These are phyloP conservation scores for Fusarium compactum DNA, from an alignment of 2,329 filamentous ascomycete genomes.

Conservation along the genomic window DNA sequence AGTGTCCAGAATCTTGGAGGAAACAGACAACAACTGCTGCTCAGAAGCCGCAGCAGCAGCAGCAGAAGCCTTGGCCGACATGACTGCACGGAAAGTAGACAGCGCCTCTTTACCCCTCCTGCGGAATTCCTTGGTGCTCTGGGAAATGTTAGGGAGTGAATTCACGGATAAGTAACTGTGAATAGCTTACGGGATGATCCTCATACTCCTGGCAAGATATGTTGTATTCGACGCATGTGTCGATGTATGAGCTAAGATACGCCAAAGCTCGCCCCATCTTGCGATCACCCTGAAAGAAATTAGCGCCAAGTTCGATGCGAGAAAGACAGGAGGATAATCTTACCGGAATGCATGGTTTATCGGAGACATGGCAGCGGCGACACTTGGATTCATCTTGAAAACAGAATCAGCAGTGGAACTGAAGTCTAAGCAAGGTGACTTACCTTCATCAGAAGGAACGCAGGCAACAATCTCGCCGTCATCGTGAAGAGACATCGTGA, in stretches of 20 bases:
- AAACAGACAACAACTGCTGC: accelerated
- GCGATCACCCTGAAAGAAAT: background rate
- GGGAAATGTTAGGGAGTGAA: accelerated
- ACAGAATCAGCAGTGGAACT: background rate
- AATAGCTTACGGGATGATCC: accelerated
- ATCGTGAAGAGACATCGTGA: accelerated
- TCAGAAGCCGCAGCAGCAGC: background rate
- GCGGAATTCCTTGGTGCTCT: background rate
- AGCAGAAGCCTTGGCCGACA: background rate
- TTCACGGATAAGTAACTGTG: accelerated
- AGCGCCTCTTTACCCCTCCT: background rate
- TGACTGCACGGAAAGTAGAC: background rate
- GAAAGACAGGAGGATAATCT: background rate
- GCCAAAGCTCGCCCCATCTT: background rate
- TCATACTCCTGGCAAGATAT: background rate
- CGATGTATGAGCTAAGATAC: no score
- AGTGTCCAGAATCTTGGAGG: accelerated
- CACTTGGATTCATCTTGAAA: accelerated
- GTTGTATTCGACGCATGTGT: accelerated
- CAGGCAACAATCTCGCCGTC: background rate
- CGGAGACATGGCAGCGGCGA: accelerated
- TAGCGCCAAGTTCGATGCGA: accelerated
- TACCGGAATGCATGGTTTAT: background rate
- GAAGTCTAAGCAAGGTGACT: accelerated
- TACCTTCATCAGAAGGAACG: background rate